Percentiles rank a stretch among this genome's conserved stretches.
These are phyloP conservation scores for Backusella tarrabulga DNA, from an alignment of 192 early-diverging fungal genomes.

Conservation along the genomic window DNA sequence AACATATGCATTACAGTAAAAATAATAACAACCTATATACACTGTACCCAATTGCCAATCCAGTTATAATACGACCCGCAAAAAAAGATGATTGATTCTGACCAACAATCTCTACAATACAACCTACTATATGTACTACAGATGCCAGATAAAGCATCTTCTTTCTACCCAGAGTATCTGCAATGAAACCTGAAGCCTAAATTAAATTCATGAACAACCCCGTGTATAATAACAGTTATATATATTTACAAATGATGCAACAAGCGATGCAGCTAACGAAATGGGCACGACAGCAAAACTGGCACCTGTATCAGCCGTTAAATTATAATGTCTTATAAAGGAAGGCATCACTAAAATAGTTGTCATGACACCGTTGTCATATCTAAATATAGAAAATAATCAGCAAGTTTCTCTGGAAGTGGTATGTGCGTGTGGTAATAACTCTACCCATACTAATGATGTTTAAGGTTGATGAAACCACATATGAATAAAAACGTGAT, in stretches of 20 bases:
- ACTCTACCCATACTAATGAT: conserved; percentile 15
- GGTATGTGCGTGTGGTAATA: background rate
- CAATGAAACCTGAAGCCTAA: conserved; percentile 59
- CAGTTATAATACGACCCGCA: conserved; percentile 47
- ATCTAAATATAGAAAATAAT: background rate
- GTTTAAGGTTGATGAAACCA: background rate
- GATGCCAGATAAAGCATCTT: conserved; percentile 42
- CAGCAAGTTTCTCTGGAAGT: background rate
- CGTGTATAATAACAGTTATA: conserved; percentile 37
- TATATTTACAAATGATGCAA: conserved; percentile 2
- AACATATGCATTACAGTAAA: no score
- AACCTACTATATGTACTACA: conserved; percentile 47
- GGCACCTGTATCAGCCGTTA: background rate
- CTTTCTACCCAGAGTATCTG: conserved; percentile 46
- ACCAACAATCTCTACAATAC: conserved; percentile 47
- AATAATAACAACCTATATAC: conserved; percentile 15
- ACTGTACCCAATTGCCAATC: conserved; percentile 44
- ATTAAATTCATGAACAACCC: conserved; percentile 33
- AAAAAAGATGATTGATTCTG: conserved; percentile 40
- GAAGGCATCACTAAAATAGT: conserved; percentile 20
- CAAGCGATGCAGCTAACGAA: background rate
- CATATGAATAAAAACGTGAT: background rate
- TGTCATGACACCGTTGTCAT: conserved; percentile 24
- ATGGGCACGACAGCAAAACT: background rate
- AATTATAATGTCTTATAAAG: background rate